Percentiles rank a stretch among this genome's conserved stretches.
Conservation (phyloP, 1,284 basidiomycete species). For the Inonotus obliquus region DNA sequence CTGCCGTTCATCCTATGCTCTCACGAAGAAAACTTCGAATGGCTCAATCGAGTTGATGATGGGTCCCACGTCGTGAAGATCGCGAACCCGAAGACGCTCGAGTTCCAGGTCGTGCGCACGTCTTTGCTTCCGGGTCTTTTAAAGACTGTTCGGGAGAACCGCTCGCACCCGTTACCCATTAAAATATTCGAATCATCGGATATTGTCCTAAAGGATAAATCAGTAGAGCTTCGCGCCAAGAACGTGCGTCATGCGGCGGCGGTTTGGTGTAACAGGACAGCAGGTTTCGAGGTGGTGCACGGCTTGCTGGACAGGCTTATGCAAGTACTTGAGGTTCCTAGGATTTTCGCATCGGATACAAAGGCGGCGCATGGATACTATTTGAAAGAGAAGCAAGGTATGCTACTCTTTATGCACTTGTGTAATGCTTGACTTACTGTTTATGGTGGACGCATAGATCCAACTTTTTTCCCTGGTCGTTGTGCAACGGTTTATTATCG, state of each 20-base stretch:
- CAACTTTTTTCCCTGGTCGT: constrained; percentile 92
- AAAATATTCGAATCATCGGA: constrained; percentile 94
- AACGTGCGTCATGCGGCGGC: constrained; percentile 88
- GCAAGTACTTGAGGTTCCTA: constrained; percentile 89
- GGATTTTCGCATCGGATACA: constrained; percentile 60
- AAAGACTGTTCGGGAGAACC: constrained; percentile 96
- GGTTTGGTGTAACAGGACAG: constrained; percentile 94
- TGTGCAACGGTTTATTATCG: constrained; percentile 90
- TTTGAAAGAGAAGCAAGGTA: constrained; percentile 81
- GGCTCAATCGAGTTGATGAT: constrained; percentile 84
- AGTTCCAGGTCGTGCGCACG: constrained; percentile 97
- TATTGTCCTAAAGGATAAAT: constrained; percentile 83
- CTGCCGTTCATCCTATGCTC: constrained; percentile 96
- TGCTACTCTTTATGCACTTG: constrained; percentile 25
- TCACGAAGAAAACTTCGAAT: constrained; percentile 96
- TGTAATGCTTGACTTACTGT: constrained; percentile 11
- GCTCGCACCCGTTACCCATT: constrained; percentile 88
- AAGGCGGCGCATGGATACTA: constrained; percentile 76
- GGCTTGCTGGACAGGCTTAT: constrained; percentile 92
- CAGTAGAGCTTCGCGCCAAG: constrained; percentile 76
- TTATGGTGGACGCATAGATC: constrained; percentile 45
- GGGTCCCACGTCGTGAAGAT: constrained; percentile 82
- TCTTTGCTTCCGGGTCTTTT: constrained; percentile 93
- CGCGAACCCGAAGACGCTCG: constrained; percentile 95
- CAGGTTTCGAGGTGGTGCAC: constrained; percentile 96